These are phyloP conservation scores for Pluteus cervinus DNA, from an alignment of 768 basidiomycete genomes.

Conservation along the genomic window DNA sequence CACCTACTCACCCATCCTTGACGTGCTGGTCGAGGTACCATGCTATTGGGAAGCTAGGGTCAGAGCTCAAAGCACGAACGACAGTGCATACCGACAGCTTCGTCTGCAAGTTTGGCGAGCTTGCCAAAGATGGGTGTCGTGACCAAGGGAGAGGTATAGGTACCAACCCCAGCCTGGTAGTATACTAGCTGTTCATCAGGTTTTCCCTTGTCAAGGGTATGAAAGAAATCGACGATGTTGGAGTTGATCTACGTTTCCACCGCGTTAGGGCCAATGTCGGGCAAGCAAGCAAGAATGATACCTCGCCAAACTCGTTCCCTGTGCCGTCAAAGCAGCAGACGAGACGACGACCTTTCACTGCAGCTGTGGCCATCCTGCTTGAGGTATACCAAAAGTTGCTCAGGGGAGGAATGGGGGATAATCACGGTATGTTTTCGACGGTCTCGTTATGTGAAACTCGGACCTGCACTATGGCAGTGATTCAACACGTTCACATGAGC, in stretches of 20 bases:
- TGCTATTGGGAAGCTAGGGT: conserved; percentile 3
- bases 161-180: conserved; percentile 53
- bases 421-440: too few species aligned
- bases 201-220: conserved; percentile 11
- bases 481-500: too few species aligned
- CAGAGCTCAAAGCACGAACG: neutral
- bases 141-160: conserved; percentile 36
- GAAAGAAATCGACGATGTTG: conserved; percentile 15
- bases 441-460: too few species aligned
- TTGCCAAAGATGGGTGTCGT: conserved; percentile 27
- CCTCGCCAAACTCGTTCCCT: conserved; percentile 5
- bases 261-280: too few species aligned
- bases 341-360: conserved; percentile 9
- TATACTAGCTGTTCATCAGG: too few species aligned
- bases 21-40: too few species aligned
- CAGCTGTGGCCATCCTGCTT: too few species aligned
- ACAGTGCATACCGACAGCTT: conserved; percentile 12
- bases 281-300: neutral
- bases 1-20: too few species aligned
- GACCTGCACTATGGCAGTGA: too few species aligned
- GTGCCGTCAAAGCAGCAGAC: conserved; percentile 17
- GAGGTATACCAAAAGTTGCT: too few species aligned
- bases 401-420: too few species aligned
- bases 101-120: conserved; percentile 35
- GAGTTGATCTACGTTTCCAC: conserved; percentile 13